Evolutionary conservation across 192 early-diverging fungal genomes (phyloP), one percentile per base, ranked within the genome.

Genomic region (Coemansia sp.): DNA sequence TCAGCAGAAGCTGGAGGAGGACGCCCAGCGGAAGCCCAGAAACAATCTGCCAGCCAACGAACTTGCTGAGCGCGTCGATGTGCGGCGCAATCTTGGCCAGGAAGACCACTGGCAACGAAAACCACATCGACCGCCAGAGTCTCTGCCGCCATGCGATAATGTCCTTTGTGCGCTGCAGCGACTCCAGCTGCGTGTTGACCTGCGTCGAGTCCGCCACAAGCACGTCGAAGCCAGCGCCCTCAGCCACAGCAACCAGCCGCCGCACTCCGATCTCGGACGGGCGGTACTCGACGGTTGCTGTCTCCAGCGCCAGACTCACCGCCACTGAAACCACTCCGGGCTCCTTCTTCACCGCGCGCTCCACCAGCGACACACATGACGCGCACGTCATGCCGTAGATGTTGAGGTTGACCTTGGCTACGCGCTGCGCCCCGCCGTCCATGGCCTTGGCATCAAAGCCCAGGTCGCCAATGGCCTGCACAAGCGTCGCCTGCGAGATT

Each of bases 311-410:
- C 42, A 96, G 82, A 62, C 90, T 91, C 35, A 99, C 91, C 1
- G 86, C 72, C 34, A 85, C 89, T 10, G 74, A 83, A 19, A 77
- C 50, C 17, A 96, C 83, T 4, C 88, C 85, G 1, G 60, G 25
- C 61, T 65, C 69, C 10, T 49, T 59, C 1, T 34, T 32, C 19
- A 68, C 66, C 0, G 75, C 74, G 29, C 88, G 87, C 67, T 96
- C 93, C 50, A 99, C 89, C 29, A 85, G 82, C 7, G 85, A 85
- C 36, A 89, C 90, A 65, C 93, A 94, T 53, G 85, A 87, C 14
- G 88, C 88, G 59, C 91, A 92, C 14, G 90, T 91, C 95, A 99
- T 96, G n/a, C 95, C 95, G 62, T 88, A 94, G n/a, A 99, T 87
- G 57, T 89, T 85, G n/a, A 99, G 83, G 57, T 86, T 84, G 2